A percentile compares a stretch with the other conserved stretches of the same genome.
phyloP scores from a whole-genome alignment of 805 yeast species.

The Candida verbasci region DNA sequence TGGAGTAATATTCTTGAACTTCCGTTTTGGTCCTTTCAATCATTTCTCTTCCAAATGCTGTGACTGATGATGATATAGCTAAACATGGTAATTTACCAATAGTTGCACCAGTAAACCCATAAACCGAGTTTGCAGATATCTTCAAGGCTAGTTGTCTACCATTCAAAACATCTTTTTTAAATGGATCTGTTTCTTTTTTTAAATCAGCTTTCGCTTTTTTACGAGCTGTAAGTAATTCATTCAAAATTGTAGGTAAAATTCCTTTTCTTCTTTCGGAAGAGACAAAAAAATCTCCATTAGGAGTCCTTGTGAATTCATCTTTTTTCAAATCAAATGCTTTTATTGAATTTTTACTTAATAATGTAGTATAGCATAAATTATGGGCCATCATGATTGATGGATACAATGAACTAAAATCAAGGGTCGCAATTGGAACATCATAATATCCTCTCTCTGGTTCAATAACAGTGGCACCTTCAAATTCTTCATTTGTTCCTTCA shows the following conservation, averaged over 20 bases:
- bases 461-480: conserved; percentile 99
- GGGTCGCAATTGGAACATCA: conserved; percentile 94
- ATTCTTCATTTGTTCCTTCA: conserved; percentile 83
- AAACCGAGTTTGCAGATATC: conserved; percentile 96
- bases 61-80: conserved; percentile 92
- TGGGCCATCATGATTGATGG: conserved; percentile 99
- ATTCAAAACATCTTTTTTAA: conserved; percentile 85
- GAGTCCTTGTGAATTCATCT: conserved; percentile 80
- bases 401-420: conserved; percentile 95
- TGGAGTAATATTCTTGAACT: conserved; percentile 75
- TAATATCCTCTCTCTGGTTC: conserved; percentile 96
- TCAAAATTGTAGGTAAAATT: conserved; percentile 83
- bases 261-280: conserved; percentile 70
- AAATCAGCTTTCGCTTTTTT: conserved; percentile 88
- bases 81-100: conserved; percentile 95
- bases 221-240: conserved; percentile 86
- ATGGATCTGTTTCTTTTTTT: conserved; percentile 91
- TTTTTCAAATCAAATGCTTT: conserved; percentile 58
- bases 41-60: conserved; percentile 96
- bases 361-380: conserved; percentile 90
- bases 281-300: conserved; percentile 89
- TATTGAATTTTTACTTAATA: conserved; percentile 66
- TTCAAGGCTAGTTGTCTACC: conserved; percentile 97
- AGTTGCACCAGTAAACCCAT: conserved; percentile 99
- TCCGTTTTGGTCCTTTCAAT: conserved; percentile 85